Percentiles rank a stretch among this genome's conserved stretches.
Evolutionary conservation across 176 grass and related monocot species (phyloP).

Genomic region (Hordeum marinum): DNA sequence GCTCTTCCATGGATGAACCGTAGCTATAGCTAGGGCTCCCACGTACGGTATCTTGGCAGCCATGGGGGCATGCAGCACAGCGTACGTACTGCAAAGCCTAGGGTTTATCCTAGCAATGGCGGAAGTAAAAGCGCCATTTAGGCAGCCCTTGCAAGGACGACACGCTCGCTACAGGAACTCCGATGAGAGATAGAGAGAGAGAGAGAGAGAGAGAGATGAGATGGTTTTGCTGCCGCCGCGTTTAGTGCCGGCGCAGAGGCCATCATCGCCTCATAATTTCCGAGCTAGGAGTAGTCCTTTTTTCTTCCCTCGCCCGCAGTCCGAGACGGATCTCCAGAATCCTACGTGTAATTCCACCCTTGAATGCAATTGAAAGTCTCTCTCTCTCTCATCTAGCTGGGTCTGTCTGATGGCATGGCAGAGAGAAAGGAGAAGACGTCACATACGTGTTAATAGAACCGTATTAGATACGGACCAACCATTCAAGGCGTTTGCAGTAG

Average conservation of each 20-base stretch:
- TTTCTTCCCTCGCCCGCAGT: neutral
- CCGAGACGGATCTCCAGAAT: constrained; percentile 47
- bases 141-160: constrained; percentile 31
- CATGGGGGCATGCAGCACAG: neutral
- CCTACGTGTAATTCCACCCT: constrained; percentile 54
- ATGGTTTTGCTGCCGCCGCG: neutral
- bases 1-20: neutral
- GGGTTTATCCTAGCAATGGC: neutral
- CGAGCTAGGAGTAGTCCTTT: neutral
- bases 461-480: neutral
- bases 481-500: neutral
- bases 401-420: neutral
- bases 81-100: neutral
- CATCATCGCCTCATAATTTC: constrained; percentile 42
- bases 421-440: neutral
- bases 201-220: neutral
- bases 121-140: constrained; percentile 4
- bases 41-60: neutral
- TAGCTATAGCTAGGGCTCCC: neutral
- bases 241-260: constrained; percentile 9
- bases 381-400: neutral
- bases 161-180: neutral
- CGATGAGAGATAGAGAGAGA: neutral
- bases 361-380: constrained; percentile 2
- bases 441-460: constrained; percentile 36